Evolutionary conservation across 1,284 basidiomycete species (phyloP).

Genomic region (Cerrena zonata): DNA sequence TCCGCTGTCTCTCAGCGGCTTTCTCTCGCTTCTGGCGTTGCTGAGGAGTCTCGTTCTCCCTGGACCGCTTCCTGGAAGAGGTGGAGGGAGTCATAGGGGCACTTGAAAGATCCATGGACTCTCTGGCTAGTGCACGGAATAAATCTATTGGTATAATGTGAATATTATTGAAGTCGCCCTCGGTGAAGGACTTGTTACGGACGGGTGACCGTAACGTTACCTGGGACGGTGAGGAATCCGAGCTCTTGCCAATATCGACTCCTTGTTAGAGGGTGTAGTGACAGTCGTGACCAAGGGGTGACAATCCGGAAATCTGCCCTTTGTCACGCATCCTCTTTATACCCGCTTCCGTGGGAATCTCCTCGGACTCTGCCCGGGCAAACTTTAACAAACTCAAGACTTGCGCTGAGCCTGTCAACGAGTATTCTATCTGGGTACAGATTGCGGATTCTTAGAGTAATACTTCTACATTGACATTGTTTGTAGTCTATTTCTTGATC

Average conservation of each 20-base stretch:
- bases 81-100: slow-evolving; percentile 15
- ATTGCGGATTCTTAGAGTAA: not conserved
- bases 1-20: slow-evolving; percentile 70
- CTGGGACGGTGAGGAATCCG: not conserved
- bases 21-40: slow-evolving; percentile 73
- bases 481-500: slow-evolving; percentile 34
- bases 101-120: not conserved
- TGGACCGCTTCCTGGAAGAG: slow-evolving; percentile 44
- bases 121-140: not conserved
- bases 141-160: slow-evolving; percentile 1
- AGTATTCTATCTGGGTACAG: no score
- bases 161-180: no score
- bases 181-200: not conserved
- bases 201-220: slow-evolving; percentile 4
- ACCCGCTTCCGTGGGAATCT: not conserved
- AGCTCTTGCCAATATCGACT: not conserved
- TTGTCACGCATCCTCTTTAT: not conserved
- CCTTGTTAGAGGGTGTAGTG: not conserved
- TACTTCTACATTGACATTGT: not conserved
- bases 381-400: no score
- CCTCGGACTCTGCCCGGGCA: not conserved
- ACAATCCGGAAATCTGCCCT: not conserved
- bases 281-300: slow-evolving; percentile 1
- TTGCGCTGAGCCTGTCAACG: no score
- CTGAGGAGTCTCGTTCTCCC: slow-evolving; percentile 65